Conservation (phyloP, 78 protist genomes). For the Bigelowiella natans region DNA sequence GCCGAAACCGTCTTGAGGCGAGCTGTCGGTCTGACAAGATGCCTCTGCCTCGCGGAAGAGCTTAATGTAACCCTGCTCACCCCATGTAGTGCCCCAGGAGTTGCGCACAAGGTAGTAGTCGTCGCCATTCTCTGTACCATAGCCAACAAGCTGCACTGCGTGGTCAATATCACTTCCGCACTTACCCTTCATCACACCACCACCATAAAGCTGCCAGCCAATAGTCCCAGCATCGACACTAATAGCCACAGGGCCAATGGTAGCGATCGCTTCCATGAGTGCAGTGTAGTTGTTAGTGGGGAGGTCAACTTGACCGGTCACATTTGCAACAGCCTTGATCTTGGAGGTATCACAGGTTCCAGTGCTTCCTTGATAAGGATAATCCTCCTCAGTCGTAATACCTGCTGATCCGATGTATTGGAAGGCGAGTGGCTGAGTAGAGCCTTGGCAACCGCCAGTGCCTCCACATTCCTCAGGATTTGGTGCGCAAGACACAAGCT, state of each 20-base stretch:
- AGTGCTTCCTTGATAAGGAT: neutral
- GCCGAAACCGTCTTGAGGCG: neutral
- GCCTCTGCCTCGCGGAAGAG: neutral
- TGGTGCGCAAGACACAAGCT: neutral
- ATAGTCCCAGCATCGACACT: neutral
- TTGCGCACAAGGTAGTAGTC: constrained; percentile 1
- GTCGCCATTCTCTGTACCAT: constrained; percentile 13
- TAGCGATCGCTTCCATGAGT: neutral
- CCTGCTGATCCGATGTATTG: neutral
- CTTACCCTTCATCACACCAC: neutral
- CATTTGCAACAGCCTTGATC: neutral
- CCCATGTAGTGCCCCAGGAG: constrained; percentile 8
- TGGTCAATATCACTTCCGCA: constrained; percentile 1
- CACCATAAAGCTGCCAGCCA: neutral
- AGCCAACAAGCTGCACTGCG: constrained; percentile 21
- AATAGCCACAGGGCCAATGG: neutral
- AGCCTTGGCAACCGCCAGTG: neutral
- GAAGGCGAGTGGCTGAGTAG: neutral
- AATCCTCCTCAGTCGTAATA: neutral
- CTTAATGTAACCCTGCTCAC: neutral
- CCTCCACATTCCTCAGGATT: neutral
- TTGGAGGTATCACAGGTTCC: neutral
- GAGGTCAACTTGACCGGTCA: neutral
- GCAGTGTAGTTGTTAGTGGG: neutral
- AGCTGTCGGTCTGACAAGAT: neutral